phyloP scores from a whole-genome alignment of 805 yeast species.

The Candida mattraensis region DNA sequence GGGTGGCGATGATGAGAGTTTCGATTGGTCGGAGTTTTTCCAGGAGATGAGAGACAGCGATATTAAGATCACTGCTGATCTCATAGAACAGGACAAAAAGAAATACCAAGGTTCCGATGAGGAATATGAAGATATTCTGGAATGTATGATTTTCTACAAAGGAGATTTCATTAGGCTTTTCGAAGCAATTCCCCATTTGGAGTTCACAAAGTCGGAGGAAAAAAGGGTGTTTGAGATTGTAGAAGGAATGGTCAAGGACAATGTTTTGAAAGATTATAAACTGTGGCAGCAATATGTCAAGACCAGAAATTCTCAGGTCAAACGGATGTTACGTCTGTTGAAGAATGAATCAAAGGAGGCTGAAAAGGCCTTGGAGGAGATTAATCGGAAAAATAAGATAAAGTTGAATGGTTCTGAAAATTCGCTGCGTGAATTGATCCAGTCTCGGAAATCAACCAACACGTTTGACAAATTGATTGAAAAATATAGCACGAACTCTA shows the following conservation, averaged over 20 bases:
- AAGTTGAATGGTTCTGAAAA: slow-evolving; percentile 34
- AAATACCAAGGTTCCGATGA: slow-evolving; percentile 64
- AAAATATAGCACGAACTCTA: slow-evolving; percentile 45
- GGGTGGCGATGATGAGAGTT: slow-evolving; percentile 36
- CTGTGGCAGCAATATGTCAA: slow-evolving; percentile 45
- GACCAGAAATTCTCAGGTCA: slow-evolving; percentile 47
- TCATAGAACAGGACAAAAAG: slow-evolving; percentile 66
- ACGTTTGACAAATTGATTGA: slow-evolving; percentile 47
- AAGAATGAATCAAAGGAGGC: slow-evolving; percentile 70
- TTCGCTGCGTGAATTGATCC: slow-evolving; percentile 51
- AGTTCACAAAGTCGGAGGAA: slow-evolving; percentile 59
- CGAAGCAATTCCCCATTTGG: slow-evolving; percentile 77
- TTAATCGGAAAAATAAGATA: slow-evolving; percentile 34
- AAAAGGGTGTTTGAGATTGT: slow-evolving; percentile 56
- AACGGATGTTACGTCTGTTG: slow-evolving; percentile 47
- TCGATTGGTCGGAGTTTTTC: slow-evolving; percentile 62
- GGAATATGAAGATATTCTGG: slow-evolving; percentile 61
- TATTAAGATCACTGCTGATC: slow-evolving; percentile 55
- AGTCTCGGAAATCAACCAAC: slow-evolving; percentile 43
- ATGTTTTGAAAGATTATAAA: slow-evolving; percentile 30
- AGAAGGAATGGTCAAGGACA: slow-evolving; percentile 40
- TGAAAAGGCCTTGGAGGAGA: slow-evolving; percentile 43
- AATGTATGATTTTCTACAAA: slow-evolving; percentile 46
- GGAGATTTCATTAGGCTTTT: slow-evolving; percentile 73
- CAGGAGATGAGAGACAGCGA: slow-evolving; percentile 38